phyloP scores from a whole-genome alignment of 371 early-diverging fungal genomes.

The Syncephalastrum sp. region DNA sequence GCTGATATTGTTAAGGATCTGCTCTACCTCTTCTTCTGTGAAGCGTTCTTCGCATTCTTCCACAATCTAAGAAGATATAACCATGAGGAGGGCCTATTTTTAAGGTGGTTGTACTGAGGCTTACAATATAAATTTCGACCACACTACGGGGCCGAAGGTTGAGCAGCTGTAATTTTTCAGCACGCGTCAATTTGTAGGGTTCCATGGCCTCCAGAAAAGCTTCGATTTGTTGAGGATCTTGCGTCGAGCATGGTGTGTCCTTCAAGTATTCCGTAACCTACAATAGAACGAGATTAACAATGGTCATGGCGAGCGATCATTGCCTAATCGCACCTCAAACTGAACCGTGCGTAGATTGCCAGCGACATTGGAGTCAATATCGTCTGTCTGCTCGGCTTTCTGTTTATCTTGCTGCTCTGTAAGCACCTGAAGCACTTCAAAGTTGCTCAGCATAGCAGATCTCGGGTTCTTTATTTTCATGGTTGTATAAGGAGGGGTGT shows the following conservation, averaged over 20 bases:
- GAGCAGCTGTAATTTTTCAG: conserved; percentile 62
- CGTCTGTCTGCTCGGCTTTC: conserved; percentile 28
- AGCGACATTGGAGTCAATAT: conserved; percentile 38
- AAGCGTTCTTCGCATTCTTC: conserved; percentile 70
- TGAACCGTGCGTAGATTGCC: conserved; percentile 62
- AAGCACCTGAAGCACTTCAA: conserved; percentile 57
- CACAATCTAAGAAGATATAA: conserved; percentile 39
- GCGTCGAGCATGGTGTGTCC: conserved; percentile 47
- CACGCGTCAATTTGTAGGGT: conserved; percentile 51
- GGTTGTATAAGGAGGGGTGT: conserved; percentile 1
- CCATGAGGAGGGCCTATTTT: too few species aligned
- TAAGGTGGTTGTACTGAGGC: not conserved
- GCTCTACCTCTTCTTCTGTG: conserved; percentile 43
- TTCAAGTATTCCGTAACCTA: conserved; percentile 52
- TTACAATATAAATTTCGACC: conserved; percentile 51
- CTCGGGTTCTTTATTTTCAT: conserved; percentile 58
- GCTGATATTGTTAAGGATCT: conserved; percentile 35
- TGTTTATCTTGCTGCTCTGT: conserved; percentile 47
- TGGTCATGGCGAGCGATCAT: not conserved
- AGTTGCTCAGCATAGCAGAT: conserved; percentile 61
- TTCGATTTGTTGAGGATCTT: conserved; percentile 47
- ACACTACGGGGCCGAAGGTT: conserved; percentile 56
- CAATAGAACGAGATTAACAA: not conserved
- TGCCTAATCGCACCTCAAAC: conserved; percentile 48
- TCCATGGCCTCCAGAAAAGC: conserved; percentile 33